Evolutionary conservation across 2,329 filamentous ascomycete species (phyloP), one percentile per base, ranked within the genome.

Genomic region (Alternaria solani): DNA sequence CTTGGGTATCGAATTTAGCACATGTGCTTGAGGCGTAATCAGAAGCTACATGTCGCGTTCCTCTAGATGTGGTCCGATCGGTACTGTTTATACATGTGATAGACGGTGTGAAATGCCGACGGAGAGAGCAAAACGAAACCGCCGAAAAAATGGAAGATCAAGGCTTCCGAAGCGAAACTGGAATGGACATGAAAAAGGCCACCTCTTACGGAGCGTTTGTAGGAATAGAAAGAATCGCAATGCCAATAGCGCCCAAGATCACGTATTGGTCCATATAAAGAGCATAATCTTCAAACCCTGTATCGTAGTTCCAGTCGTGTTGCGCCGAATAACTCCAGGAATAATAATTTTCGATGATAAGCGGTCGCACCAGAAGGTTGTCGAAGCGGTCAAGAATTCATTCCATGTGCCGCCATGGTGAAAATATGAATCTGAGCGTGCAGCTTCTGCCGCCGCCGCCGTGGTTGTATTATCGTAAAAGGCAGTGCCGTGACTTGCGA

Each of bases 61-160:
- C 44, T 51, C 55, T 51, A 49, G n/a, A 61, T 51, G 41, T 14
- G 32, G 42, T 39, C 48, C 34, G 39, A 49, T 51, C 44, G 52
- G 43, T 60, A 38, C 51, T 70, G 62, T 55, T 63, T 59, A 47
- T 69, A 69, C 64, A 67, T 58, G 44, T 61, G 60, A 46, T 59
- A 38, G 61, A 56, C 44, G 36, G 38, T 39, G 23, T 42, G 6
- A 44, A 43, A 63, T 63, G 32, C 49, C 41, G 42, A 57, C 25
- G 36, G 46, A 12, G 44, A 54, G 14, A 48, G 36, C 43, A 43
- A n/a, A 28, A 28, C 34, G 51, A 49, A 48, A 55, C 48, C 46
- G 52, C 51, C 41, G 39, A 49, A 52, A 52, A 48, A n/a, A 16
- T 12, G 42, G n/a, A 55, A 55, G 20, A 49, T 41, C 32, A 42